Percentiles rank a stretch among this genome's conserved stretches.
These are phyloP conservation scores for Fusarium chlamydosporum DNA, from an alignment of 2,329 filamentous ascomycete genomes.

Conservation along the genomic window DNA sequence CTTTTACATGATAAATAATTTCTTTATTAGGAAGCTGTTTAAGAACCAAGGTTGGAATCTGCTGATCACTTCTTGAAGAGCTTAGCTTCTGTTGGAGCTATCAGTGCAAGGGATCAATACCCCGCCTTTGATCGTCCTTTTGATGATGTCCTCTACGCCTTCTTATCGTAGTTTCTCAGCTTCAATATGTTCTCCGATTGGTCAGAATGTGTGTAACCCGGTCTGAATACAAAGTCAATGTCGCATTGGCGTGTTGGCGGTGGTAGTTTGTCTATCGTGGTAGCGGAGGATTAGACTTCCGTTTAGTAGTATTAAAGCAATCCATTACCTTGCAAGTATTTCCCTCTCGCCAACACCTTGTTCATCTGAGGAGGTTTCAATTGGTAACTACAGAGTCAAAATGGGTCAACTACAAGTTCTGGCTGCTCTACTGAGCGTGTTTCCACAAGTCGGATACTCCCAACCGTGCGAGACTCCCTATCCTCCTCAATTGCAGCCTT, in stretches of 20 bases:
- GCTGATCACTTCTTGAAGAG: conserved; percentile 35
- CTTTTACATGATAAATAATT: not conserved
- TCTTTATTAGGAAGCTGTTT: conserved; percentile 34
- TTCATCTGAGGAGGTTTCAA: no score
- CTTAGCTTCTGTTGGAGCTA: conserved; percentile 1
- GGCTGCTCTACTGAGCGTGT: conserved; percentile 28
- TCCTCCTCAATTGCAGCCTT: conserved; percentile 26
- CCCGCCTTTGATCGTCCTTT: conserved; percentile 14
- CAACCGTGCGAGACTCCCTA: conserved; percentile 28
- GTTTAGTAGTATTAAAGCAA: conserved; percentile 4
- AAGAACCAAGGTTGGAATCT: conserved; percentile 6
- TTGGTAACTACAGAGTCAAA: not conserved
- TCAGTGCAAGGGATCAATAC: conserved; percentile 5
- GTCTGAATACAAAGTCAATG: not conserved
- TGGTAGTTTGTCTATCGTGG: not conserved
- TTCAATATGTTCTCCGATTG: not conserved
- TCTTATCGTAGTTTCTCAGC: conserved; percentile 2
- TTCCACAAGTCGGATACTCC: not conserved
- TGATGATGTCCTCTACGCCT: not conserved
- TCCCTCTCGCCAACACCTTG: not conserved
- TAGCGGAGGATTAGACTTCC: not conserved
- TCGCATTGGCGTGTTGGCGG: not conserved
- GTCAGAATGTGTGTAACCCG: not conserved
- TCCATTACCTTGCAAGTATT: not conserved
- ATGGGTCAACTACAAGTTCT: conserved; percentile 11